A percentile compares a stretch with the other conserved stretches of the same genome.
Conservation (phyloP, 768 basidiomycete species). For the Termitomyces sp. region DNA sequence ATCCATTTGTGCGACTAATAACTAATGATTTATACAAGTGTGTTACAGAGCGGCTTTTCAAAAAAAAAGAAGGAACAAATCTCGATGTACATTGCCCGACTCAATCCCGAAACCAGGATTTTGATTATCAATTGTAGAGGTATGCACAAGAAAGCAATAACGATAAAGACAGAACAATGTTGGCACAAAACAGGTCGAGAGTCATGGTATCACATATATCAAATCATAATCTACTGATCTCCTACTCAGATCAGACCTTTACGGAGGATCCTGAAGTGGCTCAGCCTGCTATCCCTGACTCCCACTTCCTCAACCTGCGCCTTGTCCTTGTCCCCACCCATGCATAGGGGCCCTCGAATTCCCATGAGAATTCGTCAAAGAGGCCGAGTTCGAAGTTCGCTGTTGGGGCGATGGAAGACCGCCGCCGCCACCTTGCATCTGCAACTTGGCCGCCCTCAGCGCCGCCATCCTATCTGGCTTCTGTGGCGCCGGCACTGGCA, state of each 20-base stretch:
- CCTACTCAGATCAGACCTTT: not conserved
- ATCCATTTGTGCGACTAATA: too few species aligned
- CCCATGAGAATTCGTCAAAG: not conserved
- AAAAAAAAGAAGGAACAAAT: too few species aligned
- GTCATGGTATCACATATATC: not conserved
- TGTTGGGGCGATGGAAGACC: not conserved
- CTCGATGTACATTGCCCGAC: too few species aligned
- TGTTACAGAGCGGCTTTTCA: too few species aligned
- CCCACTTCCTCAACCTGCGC: not conserved
- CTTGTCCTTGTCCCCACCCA: not conserved
- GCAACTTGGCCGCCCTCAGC: slow-evolving; percentile 6
- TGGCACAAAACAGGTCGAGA: not conserved
- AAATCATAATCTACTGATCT: too few species aligned
- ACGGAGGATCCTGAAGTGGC: not conserved
- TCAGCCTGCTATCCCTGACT: not conserved
- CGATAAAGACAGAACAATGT: not conserved
- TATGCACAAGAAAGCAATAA: not conserved
- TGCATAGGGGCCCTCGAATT: too few species aligned
- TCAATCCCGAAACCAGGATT: not conserved
- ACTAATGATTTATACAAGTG: too few species aligned
- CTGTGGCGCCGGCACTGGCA: not conserved
- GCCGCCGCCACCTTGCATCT: not conserved
- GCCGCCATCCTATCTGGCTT: slow-evolving; percentile 8
- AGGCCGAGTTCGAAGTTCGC: not conserved
- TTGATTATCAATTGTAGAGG: not conserved